Base-by-base conservation (phyloP, 129 eudicot species). In the Chrysanthemum lavandulifolium region DNA sequence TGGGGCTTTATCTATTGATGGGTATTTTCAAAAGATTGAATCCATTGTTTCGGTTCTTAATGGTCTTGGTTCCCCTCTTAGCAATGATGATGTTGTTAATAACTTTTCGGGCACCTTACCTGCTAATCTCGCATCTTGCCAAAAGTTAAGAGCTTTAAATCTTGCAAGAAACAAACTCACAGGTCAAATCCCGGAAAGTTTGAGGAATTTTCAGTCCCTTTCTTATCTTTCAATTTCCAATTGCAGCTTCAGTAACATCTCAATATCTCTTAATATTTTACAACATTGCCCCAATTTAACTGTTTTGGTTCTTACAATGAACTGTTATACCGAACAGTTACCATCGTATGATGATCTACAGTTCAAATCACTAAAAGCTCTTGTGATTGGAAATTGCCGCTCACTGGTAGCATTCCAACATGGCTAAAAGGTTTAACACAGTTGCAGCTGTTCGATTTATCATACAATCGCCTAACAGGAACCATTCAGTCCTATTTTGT, bases 391-490 rank as follows among this genome's bases (percentile, higher is more conserved):
- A 63, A 87, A 83, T 48, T 90, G 96, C 75, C 61, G 74, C 91
- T 91, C 76, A 90, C 87, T 2, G 96, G 96, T 5, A 10, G n/a
- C 13, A 48, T 90, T 73, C 94, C 96, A 2, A 72, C 11, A 64
- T 90, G 96, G 96, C 73, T 90, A 68, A 79, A 29, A 16, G 49
- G 83, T 74, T 82, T 74, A 16, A 48, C 64, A 31, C 69, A 81
- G 25, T 71, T 90, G 82, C 89, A 87, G 61, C 68, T 90, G 68
- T 53, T 90, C 81, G 96, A 90, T 69, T 80, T 90, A 78, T 90
- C 96, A 0, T 83, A 86, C 86, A 90, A 90, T 65, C 80, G 58
- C 0, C 72, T 90, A 52, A 77, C 49, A 1, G 96, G 96, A 49
- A 61, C 84, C 7, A 85, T 90, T 65, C 91, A 94, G 13, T 40